Evolutionary conservation across 169 alveolate genomes (phyloP).

Genomic region (Cryptosporidium bovis): DNA sequence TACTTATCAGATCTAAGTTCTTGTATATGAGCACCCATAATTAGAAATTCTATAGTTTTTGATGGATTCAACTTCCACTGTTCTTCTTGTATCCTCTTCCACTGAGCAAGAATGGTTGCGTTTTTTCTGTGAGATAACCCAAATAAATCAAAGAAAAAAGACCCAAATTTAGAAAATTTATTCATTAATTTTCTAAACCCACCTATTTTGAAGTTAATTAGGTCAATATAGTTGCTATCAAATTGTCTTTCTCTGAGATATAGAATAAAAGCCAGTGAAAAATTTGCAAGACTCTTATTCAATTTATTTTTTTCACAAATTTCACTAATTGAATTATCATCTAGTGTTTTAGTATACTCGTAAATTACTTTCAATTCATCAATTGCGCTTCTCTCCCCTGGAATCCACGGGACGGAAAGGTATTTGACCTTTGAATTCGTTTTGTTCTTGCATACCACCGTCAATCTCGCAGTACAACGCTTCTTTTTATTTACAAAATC

Average conservation of each 20-base stretch:
- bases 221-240: constrained; percentile 35
- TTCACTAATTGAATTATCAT: constrained; percentile 31
- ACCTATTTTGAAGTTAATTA: constrained; percentile 23
- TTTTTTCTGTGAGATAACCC: constrained; percentile 59
- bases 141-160: constrained; percentile 33
- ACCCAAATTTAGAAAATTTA: constrained; percentile 4
- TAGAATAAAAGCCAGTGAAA: constrained; percentile 51
- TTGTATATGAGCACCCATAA: constrained; percentile 54
- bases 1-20: constrained; percentile 47
- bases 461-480: constrained; percentile 20
- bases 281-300: constrained; percentile 3
- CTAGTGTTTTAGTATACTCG: constrained; percentile 24
- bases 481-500: constrained; percentile 41
- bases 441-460: constrained; percentile 49
- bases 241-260: constrained; percentile 71
- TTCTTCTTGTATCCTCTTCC: constrained; percentile 57
- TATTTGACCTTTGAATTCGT: constrained; percentile 37
- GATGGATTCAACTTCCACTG: constrained; percentile 68
- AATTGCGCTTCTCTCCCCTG: constrained; percentile 53
- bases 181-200: neutral
- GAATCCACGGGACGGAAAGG: constrained; percentile 69
- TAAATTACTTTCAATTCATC: constrained; percentile 45
- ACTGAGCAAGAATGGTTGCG: constrained; percentile 15
- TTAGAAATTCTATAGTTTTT: constrained; percentile 46
- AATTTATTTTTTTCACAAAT: constrained; percentile 27